A percentile compares a stretch with the other conserved stretches of the same genome.
Conservation (phyloP, 2,329 filamentous ascomycete species). For the Pseudogymnoascus verrucosus region DNA sequence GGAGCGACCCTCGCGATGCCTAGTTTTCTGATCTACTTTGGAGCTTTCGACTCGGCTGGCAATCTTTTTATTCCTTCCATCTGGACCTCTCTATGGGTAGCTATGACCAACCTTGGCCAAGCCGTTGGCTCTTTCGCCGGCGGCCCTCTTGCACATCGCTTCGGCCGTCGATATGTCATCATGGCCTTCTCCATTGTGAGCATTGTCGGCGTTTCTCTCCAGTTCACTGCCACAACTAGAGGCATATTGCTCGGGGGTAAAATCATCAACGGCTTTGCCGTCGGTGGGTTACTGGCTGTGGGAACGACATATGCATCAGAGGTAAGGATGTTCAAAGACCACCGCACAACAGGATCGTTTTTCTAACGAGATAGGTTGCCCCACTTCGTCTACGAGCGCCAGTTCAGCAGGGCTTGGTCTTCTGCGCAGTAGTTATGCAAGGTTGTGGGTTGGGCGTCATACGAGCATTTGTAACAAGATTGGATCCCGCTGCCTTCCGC, state of each 20-base stretch:
- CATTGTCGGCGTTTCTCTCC: constrained; percentile 14
- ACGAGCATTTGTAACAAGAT: constrained; percentile 15
- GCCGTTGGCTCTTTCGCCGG: constrained; percentile 15
- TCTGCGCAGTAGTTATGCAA: constrained; percentile 18
- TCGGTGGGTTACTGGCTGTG: constrained; percentile 15
- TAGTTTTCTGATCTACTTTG: constrained; percentile 15
- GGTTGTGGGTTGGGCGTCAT: constrained; percentile 15
- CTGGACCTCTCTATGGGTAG: constrained; percentile 18
- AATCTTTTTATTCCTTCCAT: constrained; percentile 17
- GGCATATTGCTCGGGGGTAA: constrained; percentile 16
- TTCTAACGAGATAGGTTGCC: constrained; percentile 13
- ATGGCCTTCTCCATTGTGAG: constrained; percentile 13
- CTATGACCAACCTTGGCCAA: constrained; percentile 17
- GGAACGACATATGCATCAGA: constrained; percentile 16
- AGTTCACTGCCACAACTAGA: constrained; percentile 14
- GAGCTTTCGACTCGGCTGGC: constrained; percentile 17
- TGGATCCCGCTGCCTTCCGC: constrained; percentile 13
- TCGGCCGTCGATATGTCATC: constrained; percentile 15
- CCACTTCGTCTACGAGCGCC: constrained; percentile 16
- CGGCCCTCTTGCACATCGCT: constrained; percentile 14
- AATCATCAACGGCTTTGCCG: constrained; percentile 18
- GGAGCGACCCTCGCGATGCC: constrained; percentile 17
- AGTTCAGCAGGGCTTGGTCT: constrained; percentile 17
- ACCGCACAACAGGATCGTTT: not conserved
- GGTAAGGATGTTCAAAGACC: constrained; percentile 15